phyloP scores from a whole-genome alignment of 2,329 filamentous ascomycete genomes.

The Rhexocercosporidium sp. region DNA sequence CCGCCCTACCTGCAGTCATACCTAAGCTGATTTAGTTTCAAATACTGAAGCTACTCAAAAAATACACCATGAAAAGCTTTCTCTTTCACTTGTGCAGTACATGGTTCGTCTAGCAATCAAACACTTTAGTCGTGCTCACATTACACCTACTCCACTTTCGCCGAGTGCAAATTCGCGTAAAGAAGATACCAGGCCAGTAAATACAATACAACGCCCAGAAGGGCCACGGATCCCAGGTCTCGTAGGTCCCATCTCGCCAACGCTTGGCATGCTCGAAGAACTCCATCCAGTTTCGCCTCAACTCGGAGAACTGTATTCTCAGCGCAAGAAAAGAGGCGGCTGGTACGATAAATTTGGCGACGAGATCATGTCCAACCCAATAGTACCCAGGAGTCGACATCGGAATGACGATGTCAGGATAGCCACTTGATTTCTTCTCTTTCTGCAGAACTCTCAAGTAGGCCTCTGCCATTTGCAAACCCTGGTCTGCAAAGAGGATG shows the following conservation, averaged over 20 bases:
- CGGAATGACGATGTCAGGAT: slow-evolving; percentile 29
- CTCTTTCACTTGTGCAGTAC: too few relatives aligned
- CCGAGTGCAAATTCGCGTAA: slow-evolving; percentile 49
- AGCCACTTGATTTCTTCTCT: slow-evolving; percentile 12
- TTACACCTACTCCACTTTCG: slow-evolving; percentile 68
- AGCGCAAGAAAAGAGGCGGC: slow-evolving; percentile 42
- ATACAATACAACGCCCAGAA: slow-evolving; percentile 62
- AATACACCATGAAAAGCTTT: too few relatives aligned
- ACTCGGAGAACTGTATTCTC: slow-evolving; percentile 30
- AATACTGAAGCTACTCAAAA: too few relatives aligned
- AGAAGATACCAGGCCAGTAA: slow-evolving; percentile 60
- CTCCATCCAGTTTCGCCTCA: slow-evolving; percentile 32
- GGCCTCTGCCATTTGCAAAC: slow-evolving; percentile 48
- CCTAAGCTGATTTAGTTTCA: too few relatives aligned
- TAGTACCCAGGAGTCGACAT: slow-evolving; percentile 51
- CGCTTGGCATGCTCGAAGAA: slow-evolving; percentile 48
- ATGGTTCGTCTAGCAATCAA: too few relatives aligned
- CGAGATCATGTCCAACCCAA: slow-evolving; percentile 70
- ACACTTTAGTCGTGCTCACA: slow-evolving; percentile 68
- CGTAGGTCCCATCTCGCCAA: slow-evolving; percentile 62
- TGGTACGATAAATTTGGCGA: slow-evolving; percentile 56
- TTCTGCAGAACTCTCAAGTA: slow-evolving; percentile 55
- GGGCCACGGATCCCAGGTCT: slow-evolving; percentile 59
- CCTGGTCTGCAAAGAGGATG: slow-evolving; percentile 57
- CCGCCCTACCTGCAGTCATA: too few relatives aligned